phyloP scores from a whole-genome alignment of 106 monocot species.

The Dioscorea alata region DNA sequence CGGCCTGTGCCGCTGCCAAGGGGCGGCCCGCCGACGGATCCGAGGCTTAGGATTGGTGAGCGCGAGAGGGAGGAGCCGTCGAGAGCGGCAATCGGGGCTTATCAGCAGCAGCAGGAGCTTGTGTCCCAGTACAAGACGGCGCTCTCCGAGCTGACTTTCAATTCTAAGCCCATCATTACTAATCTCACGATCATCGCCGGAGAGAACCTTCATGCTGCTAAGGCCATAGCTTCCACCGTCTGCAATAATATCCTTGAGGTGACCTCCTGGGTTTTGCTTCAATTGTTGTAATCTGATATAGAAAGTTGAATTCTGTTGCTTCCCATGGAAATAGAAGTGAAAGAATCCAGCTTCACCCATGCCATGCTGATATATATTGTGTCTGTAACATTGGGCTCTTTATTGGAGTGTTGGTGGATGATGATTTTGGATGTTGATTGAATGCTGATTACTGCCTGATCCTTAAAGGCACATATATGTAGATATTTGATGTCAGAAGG shows the following conservation, averaged over 20 bases:
- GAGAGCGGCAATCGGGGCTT: background rate
- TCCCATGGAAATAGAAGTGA: too few relatives aligned
- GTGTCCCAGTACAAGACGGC: constrained; percentile 77
- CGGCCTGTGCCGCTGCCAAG: background rate
- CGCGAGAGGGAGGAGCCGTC: constrained; percentile 10
- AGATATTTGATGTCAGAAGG: too few relatives aligned
- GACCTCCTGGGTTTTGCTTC: background rate
- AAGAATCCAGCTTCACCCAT: too few relatives aligned
- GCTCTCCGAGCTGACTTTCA: constrained; percentile 89
- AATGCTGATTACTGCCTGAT: too few relatives aligned
- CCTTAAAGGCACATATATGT: too few relatives aligned
- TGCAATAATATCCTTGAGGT: constrained; percentile 91
- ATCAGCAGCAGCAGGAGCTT: constrained; percentile 58
- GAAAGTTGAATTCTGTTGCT: too few relatives aligned
- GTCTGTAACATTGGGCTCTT: too few relatives aligned
- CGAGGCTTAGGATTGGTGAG: background rate
- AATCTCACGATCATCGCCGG: constrained; percentile 97
- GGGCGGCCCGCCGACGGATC: background rate
- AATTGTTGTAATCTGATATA: background rate
- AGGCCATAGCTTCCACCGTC: constrained; percentile 64
- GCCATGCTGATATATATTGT: too few relatives aligned
- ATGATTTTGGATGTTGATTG: too few relatives aligned
- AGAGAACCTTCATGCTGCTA: constrained; percentile 81
- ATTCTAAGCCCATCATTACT: constrained; percentile 97
- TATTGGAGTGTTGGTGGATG: too few relatives aligned